phyloP scores from a whole-genome alignment of 345 rosid genomes.

The Syzygium oleosum region DNA sequence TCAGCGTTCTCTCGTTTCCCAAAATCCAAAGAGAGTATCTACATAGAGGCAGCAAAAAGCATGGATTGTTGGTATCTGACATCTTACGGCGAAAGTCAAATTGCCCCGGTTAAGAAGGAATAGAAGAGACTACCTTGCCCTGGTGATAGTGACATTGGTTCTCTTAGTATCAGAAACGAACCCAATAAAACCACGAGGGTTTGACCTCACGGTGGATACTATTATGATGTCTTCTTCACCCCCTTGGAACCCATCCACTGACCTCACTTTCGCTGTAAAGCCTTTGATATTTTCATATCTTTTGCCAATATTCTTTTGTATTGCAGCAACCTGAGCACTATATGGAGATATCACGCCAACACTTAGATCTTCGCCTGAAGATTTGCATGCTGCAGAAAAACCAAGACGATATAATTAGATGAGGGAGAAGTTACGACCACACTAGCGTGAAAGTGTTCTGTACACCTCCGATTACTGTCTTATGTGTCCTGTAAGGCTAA shows the following conservation, averaged over 20 bases:
- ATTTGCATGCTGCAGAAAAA: constrained; percentile 7
- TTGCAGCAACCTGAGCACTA: constrained; percentile 12
- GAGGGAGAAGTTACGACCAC: neutral
- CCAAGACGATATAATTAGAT: neutral
- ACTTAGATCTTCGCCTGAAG: neutral
- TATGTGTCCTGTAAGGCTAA: neutral
- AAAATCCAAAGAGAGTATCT: constrained; percentile 25
- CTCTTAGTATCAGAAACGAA: constrained; percentile 11
- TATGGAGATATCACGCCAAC: constrained; percentile 19
- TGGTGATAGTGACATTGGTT: constrained; percentile 18
- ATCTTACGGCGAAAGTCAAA: neutral
- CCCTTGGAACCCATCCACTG: constrained; percentile 18
- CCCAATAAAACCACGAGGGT: constrained; percentile 11
- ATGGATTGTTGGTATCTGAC: no score
- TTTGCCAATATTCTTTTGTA: constrained; percentile 5
- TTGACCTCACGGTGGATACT: constrained; percentile 15
- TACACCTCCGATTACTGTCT: neutral
- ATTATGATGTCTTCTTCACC: constrained; percentile 21
- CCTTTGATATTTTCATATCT: neutral
- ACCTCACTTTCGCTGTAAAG: constrained; percentile 14
- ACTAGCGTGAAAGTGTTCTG: neutral
- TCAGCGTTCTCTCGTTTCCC: constrained; percentile 8
- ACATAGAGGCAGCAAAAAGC: neutral
- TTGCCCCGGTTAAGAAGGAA: neutral
- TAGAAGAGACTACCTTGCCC: constrained; percentile 14